These are phyloP conservation scores for Ilex paraguariensis DNA, from an alignment of 305 asterid species.

Conservation along the genomic window DNA sequence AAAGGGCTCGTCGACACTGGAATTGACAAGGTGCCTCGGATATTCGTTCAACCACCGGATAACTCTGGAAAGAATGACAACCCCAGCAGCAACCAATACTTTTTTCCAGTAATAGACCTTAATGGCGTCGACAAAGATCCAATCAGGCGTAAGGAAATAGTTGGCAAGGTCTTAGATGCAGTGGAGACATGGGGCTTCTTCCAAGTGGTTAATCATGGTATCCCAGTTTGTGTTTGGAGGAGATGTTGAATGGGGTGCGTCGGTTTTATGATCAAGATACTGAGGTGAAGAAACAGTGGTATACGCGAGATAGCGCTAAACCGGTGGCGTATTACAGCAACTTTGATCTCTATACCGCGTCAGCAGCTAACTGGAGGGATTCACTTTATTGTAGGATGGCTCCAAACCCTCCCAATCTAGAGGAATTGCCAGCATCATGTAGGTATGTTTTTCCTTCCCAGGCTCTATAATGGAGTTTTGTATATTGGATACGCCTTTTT, in stretches of 20 bases:
- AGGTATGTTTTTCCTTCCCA: conserved; percentile 1
- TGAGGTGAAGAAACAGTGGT: conserved; percentile 16
- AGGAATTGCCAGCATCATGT: conserved; percentile 13
- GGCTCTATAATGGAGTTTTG: no score
- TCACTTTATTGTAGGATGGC: conserved; percentile 9
- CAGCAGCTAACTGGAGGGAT: conserved; percentile 21
- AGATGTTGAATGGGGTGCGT: conserved; percentile 9
- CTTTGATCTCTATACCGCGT: conserved; percentile 14
- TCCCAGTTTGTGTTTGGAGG: conserved; percentile 4
- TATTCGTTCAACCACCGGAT: not conserved
- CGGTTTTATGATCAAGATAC: conserved; percentile 14
- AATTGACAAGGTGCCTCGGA: not conserved
- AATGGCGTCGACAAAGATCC: conserved; percentile 10
- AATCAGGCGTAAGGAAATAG: conserved; percentile 12
- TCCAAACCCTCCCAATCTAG: conserved; percentile 16
- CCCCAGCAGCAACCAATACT: not conserved
- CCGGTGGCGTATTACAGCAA: conserved; percentile 9
- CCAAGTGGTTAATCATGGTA: conserved; percentile 21
- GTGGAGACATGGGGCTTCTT: conserved; percentile 16
- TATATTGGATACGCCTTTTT: no score
- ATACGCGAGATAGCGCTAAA: conserved; percentile 7
- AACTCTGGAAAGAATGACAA: not conserved
- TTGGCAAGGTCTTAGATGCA: conserved; percentile 16
- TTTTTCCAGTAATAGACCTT: conserved; percentile 15
- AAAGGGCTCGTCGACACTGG: conserved; percentile 1